A percentile compares a stretch with the other conserved stretches of the same genome.
These are phyloP conservation scores for Penicillium rolfsii DNA, from an alignment of 2,329 filamentous ascomycete species.

Conservation along the genomic window DNA sequence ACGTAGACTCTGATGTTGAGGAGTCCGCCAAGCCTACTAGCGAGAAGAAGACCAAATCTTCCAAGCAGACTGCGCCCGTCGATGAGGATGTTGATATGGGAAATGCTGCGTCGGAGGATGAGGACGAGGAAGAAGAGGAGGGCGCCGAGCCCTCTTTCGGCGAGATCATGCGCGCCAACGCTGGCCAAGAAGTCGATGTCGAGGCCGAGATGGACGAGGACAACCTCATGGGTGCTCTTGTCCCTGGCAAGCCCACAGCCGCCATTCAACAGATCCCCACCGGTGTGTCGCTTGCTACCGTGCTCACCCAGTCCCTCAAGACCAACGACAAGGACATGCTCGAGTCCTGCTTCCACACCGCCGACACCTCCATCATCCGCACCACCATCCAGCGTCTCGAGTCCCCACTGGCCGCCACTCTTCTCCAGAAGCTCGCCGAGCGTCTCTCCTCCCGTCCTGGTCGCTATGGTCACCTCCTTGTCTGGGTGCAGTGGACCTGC, in stretches of 20 bases:
- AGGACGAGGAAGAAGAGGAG: slow-evolving; percentile 50
- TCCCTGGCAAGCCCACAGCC: slow-evolving; percentile 50
- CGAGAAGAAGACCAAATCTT: slow-evolving; percentile 28
- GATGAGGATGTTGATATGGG: slow-evolving; percentile 49
- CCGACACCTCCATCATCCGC: slow-evolving; percentile 75
- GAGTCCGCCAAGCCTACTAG: slow-evolving; percentile 23
- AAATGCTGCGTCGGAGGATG: slow-evolving; percentile 37
- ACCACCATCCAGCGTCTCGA: slow-evolving; percentile 90
- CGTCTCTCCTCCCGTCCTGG: slow-evolving; percentile 85
- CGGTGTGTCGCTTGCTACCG: slow-evolving; percentile 81
- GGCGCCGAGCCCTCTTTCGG: slow-evolving; percentile 74
- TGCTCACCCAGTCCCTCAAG: slow-evolving; percentile 89
- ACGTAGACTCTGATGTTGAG: slow-evolving; percentile 34
- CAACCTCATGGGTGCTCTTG: slow-evolving; percentile 49
- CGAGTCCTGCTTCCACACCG: slow-evolving; percentile 86
- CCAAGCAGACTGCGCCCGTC: slow-evolving; percentile 22
- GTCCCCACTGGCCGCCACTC: slow-evolving; percentile 74
- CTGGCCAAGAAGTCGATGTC: slow-evolving; percentile 76
- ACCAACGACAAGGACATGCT: slow-evolving; percentile 89
- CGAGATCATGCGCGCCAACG: slow-evolving; percentile 73
- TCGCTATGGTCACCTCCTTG: slow-evolving; percentile 84
- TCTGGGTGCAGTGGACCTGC: slow-evolving; percentile 95
- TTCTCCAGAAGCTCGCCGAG: slow-evolving; percentile 84
- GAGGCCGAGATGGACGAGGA: slow-evolving; percentile 53
- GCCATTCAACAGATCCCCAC: slow-evolving; percentile 63